These are phyloP conservation scores for Amanita molliuscula DNA, from an alignment of 768 basidiomycete genomes.

Conservation along the genomic window DNA sequence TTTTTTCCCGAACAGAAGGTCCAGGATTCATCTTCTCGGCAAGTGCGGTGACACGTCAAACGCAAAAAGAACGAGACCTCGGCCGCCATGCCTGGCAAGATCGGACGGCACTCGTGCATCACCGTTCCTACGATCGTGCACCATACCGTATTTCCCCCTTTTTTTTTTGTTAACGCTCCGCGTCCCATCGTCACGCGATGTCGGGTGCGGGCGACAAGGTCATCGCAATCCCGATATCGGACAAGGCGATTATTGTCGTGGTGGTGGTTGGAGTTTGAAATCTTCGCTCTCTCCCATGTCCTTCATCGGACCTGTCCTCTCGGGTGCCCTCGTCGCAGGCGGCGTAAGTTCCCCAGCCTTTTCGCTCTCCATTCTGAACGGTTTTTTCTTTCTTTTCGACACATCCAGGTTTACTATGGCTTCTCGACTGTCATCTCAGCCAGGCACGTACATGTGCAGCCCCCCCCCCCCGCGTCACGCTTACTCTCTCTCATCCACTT, in stretches of 20 bases:
- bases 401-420: conserved; percentile 53
- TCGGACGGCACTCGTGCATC: too few species aligned
- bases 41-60: too few species aligned
- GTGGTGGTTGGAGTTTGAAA: background rate
- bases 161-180: too few species aligned
- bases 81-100: too few species aligned
- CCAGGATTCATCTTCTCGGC: too few species aligned
- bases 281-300: conserved; percentile 38
- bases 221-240: too few species aligned
- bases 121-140: too few species aligned
- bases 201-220: too few species aligned
- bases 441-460: conserved; percentile 25
- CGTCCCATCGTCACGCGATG: too few species aligned
- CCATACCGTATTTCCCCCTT: too few species aligned
- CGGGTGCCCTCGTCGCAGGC: conserved; percentile 58
- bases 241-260: background rate
- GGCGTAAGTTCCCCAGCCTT: conserved; percentile 33
- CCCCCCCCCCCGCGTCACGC: background rate
- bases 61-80: too few species aligned
- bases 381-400: background rate
- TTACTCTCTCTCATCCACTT: background rate
- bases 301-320: conserved; percentile 55
- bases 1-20: too few species aligned
- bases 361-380: background rate
- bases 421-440: conserved; percentile 57